Percentiles rank a stretch among this genome's conserved stretches.
phyloP scores from a whole-genome alignment of 139 green algal genomes.

The Closterium sp. region DNA sequence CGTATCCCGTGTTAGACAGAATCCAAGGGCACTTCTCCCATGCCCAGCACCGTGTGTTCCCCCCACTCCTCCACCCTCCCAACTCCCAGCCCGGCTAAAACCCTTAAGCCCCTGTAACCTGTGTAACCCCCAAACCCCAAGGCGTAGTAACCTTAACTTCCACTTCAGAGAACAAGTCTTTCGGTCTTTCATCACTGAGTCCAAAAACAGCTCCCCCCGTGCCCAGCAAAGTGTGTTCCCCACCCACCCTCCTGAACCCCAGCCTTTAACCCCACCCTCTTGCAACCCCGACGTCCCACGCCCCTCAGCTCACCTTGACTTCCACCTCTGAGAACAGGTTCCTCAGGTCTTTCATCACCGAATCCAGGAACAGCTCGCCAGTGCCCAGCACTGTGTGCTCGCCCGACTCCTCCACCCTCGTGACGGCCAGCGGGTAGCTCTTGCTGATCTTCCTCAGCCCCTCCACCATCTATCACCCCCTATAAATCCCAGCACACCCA shows the following conservation, averaged over 20 bases:
- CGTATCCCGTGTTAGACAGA: too few relatives aligned
- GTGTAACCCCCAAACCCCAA: too few relatives aligned
- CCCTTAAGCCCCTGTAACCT: too few relatives aligned
- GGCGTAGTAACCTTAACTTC: too few relatives aligned
- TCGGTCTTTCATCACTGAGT: too few relatives aligned
- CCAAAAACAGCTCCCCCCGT: constrained; percentile 88
- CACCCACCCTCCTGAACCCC: neutral
- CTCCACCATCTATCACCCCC: constrained; percentile 75
- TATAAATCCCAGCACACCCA: too few relatives aligned
- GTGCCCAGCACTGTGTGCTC: constrained; percentile 97
- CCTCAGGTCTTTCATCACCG: constrained; percentile 85
- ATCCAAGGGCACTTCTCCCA: constrained; percentile 91
- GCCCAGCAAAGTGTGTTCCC: constrained; percentile 94
- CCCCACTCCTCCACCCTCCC: too few relatives aligned
- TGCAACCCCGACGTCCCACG: constrained; percentile 91
- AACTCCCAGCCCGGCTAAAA: too few relatives aligned
- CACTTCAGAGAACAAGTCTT: too few relatives aligned
- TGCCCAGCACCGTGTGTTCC: constrained; percentile 96
- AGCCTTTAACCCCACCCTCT: constrained; percentile 52
- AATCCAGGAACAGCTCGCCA: constrained; percentile 95
- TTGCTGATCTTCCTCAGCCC: constrained; percentile 64
- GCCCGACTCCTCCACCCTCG: constrained; percentile 90
- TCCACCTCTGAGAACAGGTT: constrained; percentile 81
- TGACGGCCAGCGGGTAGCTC: constrained; percentile 65
- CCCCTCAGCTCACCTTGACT: constrained; percentile 77